Evolutionary conservation across 1,284 basidiomycete species (phyloP).

Genomic region (Veloboletus limbatus): DNA sequence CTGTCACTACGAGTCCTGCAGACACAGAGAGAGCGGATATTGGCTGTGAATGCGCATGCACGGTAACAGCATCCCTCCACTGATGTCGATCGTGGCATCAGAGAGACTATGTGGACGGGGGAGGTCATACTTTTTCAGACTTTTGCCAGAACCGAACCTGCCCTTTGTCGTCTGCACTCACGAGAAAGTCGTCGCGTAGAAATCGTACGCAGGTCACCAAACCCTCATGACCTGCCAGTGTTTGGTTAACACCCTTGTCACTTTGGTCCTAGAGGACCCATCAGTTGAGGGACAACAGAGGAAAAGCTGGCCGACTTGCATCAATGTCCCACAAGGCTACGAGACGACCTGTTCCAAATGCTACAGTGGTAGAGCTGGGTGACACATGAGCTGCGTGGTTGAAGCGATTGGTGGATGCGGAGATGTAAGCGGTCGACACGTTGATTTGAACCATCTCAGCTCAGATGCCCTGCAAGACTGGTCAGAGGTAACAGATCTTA

Average conservation of each 20-base stretch:
- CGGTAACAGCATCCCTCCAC: conserved; percentile 49
- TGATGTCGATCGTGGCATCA: conserved; percentile 31
- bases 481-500: too few species aligned
- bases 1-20: conserved; percentile 58
- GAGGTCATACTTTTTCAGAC: conserved; percentile 36
- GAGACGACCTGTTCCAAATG: conserved; percentile 76
- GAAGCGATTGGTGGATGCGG: conserved; percentile 77
- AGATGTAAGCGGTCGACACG: conserved; percentile 57
- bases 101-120: conserved; percentile 16
- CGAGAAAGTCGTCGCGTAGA: conserved; percentile 45
- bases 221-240: conserved; percentile 72
- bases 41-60: conserved; percentile 63
- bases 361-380: conserved; percentile 52
- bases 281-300: conserved; percentile 4
- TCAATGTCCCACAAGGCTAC: conserved; percentile 77
- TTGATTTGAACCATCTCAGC: conserved; percentile 15
- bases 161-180: conserved; percentile 77
- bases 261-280: conserved; percentile 41
- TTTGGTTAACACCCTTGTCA: conserved; percentile 59
- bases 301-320: conserved; percentile 34
- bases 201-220: conserved; percentile 78
- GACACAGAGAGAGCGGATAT: conserved; percentile 63
- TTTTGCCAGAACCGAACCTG: conserved; percentile 53
- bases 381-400: conserved; percentile 62
- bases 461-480: too few species aligned